Percentiles rank a stretch among this genome's conserved stretches.
These are phyloP conservation scores for Spinacia oleracea DNA, from an alignment of 179 eudicot genomes.

Conservation along the genomic window DNA sequence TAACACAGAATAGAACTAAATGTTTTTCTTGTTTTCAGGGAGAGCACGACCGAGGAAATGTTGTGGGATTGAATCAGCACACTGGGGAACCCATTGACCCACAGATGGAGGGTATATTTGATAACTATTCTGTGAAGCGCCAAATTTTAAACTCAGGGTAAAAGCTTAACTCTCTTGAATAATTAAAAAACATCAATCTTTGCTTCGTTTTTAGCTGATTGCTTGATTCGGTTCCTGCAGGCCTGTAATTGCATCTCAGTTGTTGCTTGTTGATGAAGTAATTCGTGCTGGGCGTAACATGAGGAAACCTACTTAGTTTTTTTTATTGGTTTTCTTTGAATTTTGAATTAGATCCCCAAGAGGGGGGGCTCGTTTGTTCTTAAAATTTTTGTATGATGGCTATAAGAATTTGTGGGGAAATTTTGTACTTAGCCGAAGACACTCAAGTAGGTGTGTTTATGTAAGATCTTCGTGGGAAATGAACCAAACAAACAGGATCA, in stretches of 20 bases:
- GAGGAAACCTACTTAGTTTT: constrained; percentile 71
- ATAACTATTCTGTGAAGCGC: constrained; percentile 89
- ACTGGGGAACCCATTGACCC: constrained; percentile 91
- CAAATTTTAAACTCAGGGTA: constrained; percentile 92
- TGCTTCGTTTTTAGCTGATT: background rate
- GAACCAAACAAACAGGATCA: background rate
- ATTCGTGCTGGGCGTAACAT: constrained; percentile 95
- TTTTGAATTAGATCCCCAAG: background rate
- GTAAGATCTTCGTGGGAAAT: background rate
- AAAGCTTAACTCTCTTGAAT: constrained; percentile 9
- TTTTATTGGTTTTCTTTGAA: background rate
- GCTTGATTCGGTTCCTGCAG: constrained; percentile 38
- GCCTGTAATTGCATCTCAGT: constrained; percentile 84
- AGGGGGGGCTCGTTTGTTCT: constrained; percentile 11
- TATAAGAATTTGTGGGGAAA: constrained; percentile 9
- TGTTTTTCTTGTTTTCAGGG: constrained; percentile 45
- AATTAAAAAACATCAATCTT: background rate
- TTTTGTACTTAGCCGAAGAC: constrained; percentile 8
- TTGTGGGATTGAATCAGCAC: constrained; percentile 81
- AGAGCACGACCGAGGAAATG: constrained; percentile 88
- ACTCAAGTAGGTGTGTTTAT: constrained; percentile 1
- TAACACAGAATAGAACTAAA: background rate
- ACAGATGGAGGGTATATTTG: constrained; percentile 97
- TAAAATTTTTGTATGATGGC: constrained; percentile 19
- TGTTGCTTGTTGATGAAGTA: constrained; percentile 90